phyloP scores from a whole-genome alignment of 148 eudicot genomes.

The Limonium bicolor region DNA sequence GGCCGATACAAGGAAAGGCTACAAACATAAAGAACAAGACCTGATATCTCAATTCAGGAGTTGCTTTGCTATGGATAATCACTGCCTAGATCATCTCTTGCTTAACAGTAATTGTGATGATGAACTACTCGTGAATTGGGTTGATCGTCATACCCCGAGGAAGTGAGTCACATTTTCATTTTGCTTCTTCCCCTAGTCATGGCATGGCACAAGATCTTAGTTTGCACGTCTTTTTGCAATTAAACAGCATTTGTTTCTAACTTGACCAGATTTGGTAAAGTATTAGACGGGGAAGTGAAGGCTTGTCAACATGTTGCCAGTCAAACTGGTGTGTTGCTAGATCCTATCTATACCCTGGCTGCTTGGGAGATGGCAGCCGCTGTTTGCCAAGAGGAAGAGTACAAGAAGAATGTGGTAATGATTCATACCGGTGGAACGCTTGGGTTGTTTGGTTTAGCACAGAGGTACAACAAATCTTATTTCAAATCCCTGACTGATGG shows the following conservation, averaged over 20 bases:
- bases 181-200: no score
- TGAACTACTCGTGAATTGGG: constrained; percentile 85
- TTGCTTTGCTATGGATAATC: constrained; percentile 18
- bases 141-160: constrained; percentile 55
- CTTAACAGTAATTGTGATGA: constrained; percentile 14
- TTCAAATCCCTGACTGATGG: constrained; percentile 25
- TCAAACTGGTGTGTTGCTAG: constrained; percentile 69
- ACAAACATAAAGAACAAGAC: constrained; percentile 44
- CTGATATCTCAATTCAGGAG: constrained; percentile 51
- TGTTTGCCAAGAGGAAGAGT: constrained; percentile 33
- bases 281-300: constrained; percentile 62
- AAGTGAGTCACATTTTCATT: constrained; percentile 64
- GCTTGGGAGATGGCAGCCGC: constrained; percentile 67
- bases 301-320: constrained; percentile 66
- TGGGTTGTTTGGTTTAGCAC: constrained; percentile 94
- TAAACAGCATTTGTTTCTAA: no score
- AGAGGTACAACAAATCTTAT: constrained; percentile 65
- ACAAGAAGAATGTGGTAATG: constrained; percentile 56
- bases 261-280: constrained; percentile 83
- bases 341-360: constrained; percentile 83
- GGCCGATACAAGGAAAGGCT: constrained; percentile 62
- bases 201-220: no score
- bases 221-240: no score
- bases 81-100: constrained; percentile 9
- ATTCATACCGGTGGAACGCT: constrained; percentile 95